Conservation (phyloP, 179 eudicot species). For the Corrigiola litoralis region DNA sequence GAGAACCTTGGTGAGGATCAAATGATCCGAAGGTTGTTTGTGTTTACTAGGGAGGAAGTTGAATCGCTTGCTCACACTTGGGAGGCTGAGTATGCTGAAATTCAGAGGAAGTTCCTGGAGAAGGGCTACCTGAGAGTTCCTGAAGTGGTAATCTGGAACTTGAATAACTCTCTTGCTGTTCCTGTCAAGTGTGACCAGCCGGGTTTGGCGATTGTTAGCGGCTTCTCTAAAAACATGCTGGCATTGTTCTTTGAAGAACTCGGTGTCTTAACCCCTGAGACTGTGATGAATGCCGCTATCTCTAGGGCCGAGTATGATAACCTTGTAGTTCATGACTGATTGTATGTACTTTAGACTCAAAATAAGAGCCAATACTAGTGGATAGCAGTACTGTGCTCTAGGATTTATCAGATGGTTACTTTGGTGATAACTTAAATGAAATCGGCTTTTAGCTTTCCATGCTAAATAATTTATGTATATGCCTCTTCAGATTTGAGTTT, state of each 20-base stretch:
- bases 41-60: conserved; percentile 8
- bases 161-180: not conserved
- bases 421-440: no score
- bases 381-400: no score
- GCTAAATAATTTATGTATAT: no score
- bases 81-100: conserved; percentile 1
- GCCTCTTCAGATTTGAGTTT: no score
- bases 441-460: no score
- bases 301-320: conserved; percentile 15
- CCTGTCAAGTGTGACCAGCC: conserved; percentile 9
- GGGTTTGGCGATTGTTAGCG: conserved; percentile 22
- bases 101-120: conserved; percentile 9
- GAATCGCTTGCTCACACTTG: not conserved
- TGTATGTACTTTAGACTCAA: no score
- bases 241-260: conserved; percentile 18
- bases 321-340: conserved; percentile 23
- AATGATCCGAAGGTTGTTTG: conserved; percentile 18
- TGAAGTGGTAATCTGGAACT: conserved; percentile 11
- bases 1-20: conserved; percentile 5
- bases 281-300: conserved; percentile 19
- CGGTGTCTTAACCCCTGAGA: conserved; percentile 14
- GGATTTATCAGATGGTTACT: no score
- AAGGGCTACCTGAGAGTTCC: conserved; percentile 2
- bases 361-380: no score
- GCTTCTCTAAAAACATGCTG: conserved; percentile 26